phyloP scores from a whole-genome alignment of 305 asterid species.

The Petunia hybrid region DNA sequence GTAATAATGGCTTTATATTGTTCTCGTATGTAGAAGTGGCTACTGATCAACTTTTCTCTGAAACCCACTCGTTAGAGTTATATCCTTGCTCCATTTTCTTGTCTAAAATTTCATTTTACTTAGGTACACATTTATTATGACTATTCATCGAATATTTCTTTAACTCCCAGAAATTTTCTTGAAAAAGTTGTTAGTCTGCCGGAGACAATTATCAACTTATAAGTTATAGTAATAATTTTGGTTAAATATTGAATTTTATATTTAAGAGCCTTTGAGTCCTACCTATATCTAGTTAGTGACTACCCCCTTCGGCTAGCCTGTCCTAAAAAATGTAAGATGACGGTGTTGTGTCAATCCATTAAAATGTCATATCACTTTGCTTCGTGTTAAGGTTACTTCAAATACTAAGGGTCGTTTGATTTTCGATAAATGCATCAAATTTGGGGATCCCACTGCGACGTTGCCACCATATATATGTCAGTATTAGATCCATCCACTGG shows the following conservation, averaged over 20 bases:
- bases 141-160: not conserved
- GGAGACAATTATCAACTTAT: not conserved
- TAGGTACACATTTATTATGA: too few species aligned
- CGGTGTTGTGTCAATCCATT: slow-evolving; percentile 17
- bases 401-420: not conserved
- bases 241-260: too few species aligned
- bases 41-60: too few species aligned
- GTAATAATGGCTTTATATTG: too few species aligned
- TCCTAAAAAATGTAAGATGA: not conserved
- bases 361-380: slow-evolving; percentile 28
- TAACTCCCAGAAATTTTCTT: not conserved
- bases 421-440: slow-evolving; percentile 21
- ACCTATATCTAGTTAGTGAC: not conserved
- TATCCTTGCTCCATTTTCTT: too few species aligned
- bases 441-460: slow-evolving; percentile 27
- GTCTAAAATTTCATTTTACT: too few species aligned
- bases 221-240: too few species aligned
- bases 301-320: not conserved
- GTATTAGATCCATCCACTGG: not conserved
- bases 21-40: too few species aligned
- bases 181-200: not conserved
- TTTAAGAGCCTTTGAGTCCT: not conserved
- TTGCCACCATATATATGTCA: not conserved
- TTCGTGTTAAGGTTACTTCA: slow-evolving; percentile 25
- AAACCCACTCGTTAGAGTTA: too few species aligned